These are phyloP conservation scores for Dactylellina leptospora DNA, from an alignment of 2,329 filamentous ascomycete genomes.

Conservation along the genomic window DNA sequence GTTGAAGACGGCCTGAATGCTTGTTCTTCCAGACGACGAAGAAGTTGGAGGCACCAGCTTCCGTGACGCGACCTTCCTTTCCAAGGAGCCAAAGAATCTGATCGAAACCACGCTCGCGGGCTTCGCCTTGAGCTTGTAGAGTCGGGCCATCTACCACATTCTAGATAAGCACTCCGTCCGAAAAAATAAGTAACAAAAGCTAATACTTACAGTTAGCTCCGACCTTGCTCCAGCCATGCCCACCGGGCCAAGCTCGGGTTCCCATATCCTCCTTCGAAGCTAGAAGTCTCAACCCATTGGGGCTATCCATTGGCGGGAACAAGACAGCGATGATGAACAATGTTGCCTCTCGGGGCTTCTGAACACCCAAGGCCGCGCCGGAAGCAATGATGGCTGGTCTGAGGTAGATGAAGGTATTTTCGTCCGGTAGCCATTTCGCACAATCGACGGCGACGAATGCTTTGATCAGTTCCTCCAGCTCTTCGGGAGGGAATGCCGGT, in stretches of 20 bases:
- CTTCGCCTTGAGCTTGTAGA: constrained; percentile 79
- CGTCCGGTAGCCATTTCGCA: constrained; percentile 78
- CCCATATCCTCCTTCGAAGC: constrained; percentile 80
- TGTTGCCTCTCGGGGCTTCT: constrained; percentile 80
- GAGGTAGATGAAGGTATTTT: constrained; percentile 80
- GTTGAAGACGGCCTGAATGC: constrained; percentile 70
- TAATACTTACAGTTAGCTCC: constrained; percentile 78
- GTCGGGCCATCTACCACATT: constrained; percentile 70
- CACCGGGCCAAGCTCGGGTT: constrained; percentile 88
- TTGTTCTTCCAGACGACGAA: constrained; percentile 80
- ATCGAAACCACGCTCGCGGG: constrained; percentile 76
- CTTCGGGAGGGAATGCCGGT: constrained; percentile 74
- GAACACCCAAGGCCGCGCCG: constrained; percentile 80
- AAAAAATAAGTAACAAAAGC: neutral
- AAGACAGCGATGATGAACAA: constrained; percentile 78
- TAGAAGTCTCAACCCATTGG: constrained; percentile 65
- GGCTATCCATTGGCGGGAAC: constrained; percentile 59
- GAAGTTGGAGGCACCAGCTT: constrained; percentile 92
- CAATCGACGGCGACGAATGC: constrained; percentile 77
- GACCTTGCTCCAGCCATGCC: constrained; percentile 90
- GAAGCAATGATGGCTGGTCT: constrained; percentile 88
- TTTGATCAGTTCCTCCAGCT: constrained; percentile 77
- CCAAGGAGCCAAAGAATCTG: constrained; percentile 97
- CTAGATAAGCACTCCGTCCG: constrained; percentile 3
- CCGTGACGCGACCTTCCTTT: constrained; percentile 78